Evolutionary conservation across 2,329 filamentous ascomycete genomes (phyloP), one percentile per base, ranked within the genome.

Genomic region (Aspergillus unguis): DNA sequence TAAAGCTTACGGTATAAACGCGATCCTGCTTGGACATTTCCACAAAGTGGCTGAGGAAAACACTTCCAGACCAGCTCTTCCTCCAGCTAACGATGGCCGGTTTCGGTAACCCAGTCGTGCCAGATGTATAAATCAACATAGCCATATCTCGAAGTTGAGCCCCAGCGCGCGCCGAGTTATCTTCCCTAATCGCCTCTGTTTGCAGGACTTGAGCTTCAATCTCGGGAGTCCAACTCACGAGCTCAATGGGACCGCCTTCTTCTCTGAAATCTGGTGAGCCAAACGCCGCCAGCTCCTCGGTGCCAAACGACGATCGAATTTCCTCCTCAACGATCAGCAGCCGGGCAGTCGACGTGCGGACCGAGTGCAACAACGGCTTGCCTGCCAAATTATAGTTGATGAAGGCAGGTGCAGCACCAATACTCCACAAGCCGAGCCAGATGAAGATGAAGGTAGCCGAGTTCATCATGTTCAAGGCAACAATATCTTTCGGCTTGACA

Each of bases 311-410:
- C 36, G 77, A 74, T 29, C 76, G 79, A 5, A 89, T 76, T 17
- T 84, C 79, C 3, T 85, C 80, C 59, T 94, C 90, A 7, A 92
- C 79, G 23, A 96, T 67, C 51, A 92, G 75, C 2, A 95, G 65
- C 7, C 80, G 80, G 0, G 88, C 77, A 0, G 80, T 84, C 2
- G 88, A 86, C 1, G 84, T 82, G 58, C 79, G 81, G 41, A 95
- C 77, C 60, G 88, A 92, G 70, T 96, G 90, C 3, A 82, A 69
- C 56, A 96, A 75, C 0, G 89, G 79, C 28, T 86, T 82, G 9
- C 85, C 86, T 0, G 81, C 79, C 44, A 95, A 75, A 66, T 94
- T 94, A 72, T 92, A 92, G 71, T 96, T 96, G 73, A 95, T 87
- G 62, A 94, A 90, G 0, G 90, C 90, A 0, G 90, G 90, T 51